These are phyloP conservation scores for Sclerotiophoma versabilis DNA, from an alignment of 2,329 filamentous ascomycete genomes.

Conservation along the genomic window DNA sequence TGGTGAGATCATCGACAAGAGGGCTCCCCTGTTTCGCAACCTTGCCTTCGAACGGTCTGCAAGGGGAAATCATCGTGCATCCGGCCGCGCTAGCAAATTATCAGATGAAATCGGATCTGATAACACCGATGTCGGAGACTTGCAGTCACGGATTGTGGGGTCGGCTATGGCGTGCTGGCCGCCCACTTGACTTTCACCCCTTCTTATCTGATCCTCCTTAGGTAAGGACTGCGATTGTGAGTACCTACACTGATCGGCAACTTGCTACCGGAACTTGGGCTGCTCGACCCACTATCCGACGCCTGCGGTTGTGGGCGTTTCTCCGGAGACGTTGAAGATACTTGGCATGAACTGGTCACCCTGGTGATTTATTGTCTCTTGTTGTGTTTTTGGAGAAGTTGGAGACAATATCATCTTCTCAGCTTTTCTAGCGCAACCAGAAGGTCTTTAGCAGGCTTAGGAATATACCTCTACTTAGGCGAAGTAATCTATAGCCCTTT, in stretches of 20 bases:
- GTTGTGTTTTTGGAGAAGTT: no score
- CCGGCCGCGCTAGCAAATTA: not conserved
- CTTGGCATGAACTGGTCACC: not conserved
- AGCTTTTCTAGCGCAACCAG: no score
- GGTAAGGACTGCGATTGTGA: not conserved
- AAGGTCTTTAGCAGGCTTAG: no score
- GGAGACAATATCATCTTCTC: no score
- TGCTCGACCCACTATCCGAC: conserved; percentile 4
- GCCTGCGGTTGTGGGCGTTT: not conserved
- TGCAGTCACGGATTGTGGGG: conserved; percentile 14
- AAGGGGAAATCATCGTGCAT: not conserved
- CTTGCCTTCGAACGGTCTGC: not conserved
- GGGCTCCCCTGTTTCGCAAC: not conserved
- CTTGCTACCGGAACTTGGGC: not conserved
- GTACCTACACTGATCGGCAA: not conserved
- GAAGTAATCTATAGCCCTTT: no score
- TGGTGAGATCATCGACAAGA: conserved; percentile 3
- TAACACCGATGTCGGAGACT: conserved; percentile 15
- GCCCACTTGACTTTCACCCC: conserved; percentile 1
- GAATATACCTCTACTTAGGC: no score
- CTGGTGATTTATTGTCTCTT: not conserved
- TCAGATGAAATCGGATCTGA: conserved; percentile 15
- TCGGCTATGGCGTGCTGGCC: conserved; percentile 4
- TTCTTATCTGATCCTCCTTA: conserved; percentile 11
- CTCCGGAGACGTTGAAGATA: not conserved